Evolutionary conservation across 2,329 filamentous ascomycete species (phyloP).

Genomic region (Colletotrichum orchidophilum): DNA sequence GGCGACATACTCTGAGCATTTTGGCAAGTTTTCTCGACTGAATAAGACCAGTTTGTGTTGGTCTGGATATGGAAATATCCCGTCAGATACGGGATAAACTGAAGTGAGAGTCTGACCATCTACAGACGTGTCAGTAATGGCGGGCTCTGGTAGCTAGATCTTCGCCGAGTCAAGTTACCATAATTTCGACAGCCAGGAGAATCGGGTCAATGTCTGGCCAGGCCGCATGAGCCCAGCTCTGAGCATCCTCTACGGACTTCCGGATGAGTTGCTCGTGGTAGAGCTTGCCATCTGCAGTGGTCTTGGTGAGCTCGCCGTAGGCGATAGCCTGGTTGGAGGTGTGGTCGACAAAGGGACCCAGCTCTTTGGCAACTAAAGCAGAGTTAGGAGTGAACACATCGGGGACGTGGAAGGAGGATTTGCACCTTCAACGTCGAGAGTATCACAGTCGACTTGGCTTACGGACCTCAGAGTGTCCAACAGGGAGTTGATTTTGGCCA

Average conservation of each 20-base stretch:
- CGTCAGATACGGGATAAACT: slow-evolving; percentile 58
- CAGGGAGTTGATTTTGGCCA: slow-evolving; percentile 12
- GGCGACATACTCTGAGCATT: slow-evolving; percentile 58
- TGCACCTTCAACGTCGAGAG: slow-evolving; percentile 45
- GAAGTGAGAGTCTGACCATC: slow-evolving; percentile 65
- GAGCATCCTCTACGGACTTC: slow-evolving; percentile 39
- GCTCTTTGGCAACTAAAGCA: slow-evolving; percentile 40
- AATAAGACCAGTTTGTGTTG: slow-evolving; percentile 65
- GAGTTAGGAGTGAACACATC: slow-evolving; percentile 17
- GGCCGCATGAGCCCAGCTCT: slow-evolving; percentile 29
- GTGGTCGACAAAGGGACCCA: slow-evolving; percentile 48
- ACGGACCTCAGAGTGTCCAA: slow-evolving; percentile 25
- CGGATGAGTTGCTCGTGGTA: slow-evolving; percentile 42
- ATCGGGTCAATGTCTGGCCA: slow-evolving; percentile 41
- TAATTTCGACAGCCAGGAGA: slow-evolving; percentile 65
- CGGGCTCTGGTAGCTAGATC: neutral
- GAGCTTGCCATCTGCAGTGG: slow-evolving; percentile 35
- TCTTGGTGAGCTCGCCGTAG: slow-evolving; percentile 42
- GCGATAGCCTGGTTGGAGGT: slow-evolving; percentile 50
- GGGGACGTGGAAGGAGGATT: neutral
- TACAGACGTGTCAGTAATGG: slow-evolving; percentile 38
- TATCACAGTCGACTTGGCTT: slow-evolving; percentile 47
- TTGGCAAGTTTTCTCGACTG: slow-evolving; percentile 55
- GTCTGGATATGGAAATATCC: slow-evolving; percentile 68
- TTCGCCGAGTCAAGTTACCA: slow-evolving; percentile 45